phyloP scores from a whole-genome alignment of 2,329 filamentous ascomycete species.

The Coniochaeta sp. region DNA sequence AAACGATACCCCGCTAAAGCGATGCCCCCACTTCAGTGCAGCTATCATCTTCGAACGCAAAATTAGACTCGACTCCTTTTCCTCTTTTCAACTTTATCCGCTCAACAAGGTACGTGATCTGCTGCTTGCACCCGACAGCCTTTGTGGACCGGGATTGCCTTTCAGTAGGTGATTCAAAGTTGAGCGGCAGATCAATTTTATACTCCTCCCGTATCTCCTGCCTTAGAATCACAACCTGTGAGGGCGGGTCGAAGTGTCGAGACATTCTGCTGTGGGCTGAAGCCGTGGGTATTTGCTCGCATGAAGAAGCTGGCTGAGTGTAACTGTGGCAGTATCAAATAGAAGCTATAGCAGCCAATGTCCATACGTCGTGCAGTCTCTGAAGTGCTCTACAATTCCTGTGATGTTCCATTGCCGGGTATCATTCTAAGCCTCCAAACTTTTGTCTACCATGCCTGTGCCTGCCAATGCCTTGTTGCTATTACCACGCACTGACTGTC shows the following conservation, averaged over 20 bases:
- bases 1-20: neutral
- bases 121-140: slow-evolving; percentile 25
- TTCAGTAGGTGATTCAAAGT: slow-evolving; percentile 49
- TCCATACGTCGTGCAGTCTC: no score
- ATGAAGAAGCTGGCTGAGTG: no score
- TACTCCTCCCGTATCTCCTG: slow-evolving; percentile 76
- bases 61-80: slow-evolving; percentile 12
- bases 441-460: neutral
- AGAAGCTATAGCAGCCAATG: no score
- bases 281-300: no score
- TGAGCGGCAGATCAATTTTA: slow-evolving; percentile 55
- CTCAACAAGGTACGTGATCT: slow-evolving; percentile 26
- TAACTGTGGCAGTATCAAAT: no score
- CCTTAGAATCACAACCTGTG: slow-evolving; percentile 71
- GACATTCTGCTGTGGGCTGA: slow-evolving; percentile 46
- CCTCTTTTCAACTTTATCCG: slow-evolving; percentile 28
- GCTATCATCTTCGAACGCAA: neutral
- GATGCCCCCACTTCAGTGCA: neutral
- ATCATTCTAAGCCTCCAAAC: neutral
- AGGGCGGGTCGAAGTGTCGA: slow-evolving; percentile 79
- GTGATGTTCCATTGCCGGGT: no score
- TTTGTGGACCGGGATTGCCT: slow-evolving; percentile 30
- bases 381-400: no score
- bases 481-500: no score
- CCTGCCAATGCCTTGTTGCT: no score